Evolutionary conservation across 495 filamentous ascomycete genomes (phyloP), one percentile per base, ranked within the genome.

Genomic region (Melanomma pulvis-pyrius): DNA sequence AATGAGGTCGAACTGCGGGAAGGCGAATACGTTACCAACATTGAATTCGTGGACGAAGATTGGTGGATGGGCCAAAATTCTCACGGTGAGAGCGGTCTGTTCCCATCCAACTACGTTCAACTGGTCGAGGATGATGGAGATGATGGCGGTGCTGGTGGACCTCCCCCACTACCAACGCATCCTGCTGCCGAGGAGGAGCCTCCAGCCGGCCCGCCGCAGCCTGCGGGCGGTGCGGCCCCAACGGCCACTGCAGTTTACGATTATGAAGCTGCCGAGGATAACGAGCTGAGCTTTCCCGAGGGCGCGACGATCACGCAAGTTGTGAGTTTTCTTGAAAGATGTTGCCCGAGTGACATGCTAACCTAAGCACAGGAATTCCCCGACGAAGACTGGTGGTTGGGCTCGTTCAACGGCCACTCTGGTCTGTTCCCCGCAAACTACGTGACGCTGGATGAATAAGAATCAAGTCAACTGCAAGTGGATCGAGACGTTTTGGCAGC

Each of bases 361-460:
- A 60, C 72, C 24, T 59, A 54, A 21, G 39, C n/a, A 50, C 69
- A 91, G 88, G 91, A 97, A 78, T 98, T 98, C 79, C 96, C 96
- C 4, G 94, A 98, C 74, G 92, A 98, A 65, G 94, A 98, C 74
- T 99, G 94, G 94, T 99, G 94, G 94, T 86, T 90, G 65, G 94
- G 94, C 39, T 85, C 90, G 65, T 96, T 91, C 72, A 79, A 84
- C 24, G 91, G 92, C 9, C 84, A 86, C 61, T 84, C 83, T 7
- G 94, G 94, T 25, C 82, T 98, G n/a, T 99, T 99, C 75, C 81
- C 78, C 0, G 79, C 81, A 17, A 82, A 82, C 58, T 82, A 83
- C 68, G 81, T 82, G 29, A 67, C 77, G 65, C 56, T 82, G 47
- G 73, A 79, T 46, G 69, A 79, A 65, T 82, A 77, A 46, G 53